phyloP scores from a whole-genome alignment of 2,329 filamentous ascomycete genomes.

The Aspergillus luchuensis region DNA sequence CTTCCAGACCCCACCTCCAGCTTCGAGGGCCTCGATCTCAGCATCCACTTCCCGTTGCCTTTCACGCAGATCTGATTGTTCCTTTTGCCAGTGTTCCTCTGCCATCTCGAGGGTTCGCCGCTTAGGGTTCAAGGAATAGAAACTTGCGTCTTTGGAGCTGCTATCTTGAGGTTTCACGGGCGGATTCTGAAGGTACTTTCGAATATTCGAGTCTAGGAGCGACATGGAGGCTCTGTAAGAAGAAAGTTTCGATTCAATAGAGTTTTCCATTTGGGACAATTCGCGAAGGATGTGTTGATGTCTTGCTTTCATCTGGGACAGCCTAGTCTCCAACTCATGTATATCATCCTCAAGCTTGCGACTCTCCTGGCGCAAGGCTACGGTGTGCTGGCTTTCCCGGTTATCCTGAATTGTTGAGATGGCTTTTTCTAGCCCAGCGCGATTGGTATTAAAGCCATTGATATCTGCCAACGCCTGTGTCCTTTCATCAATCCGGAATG shows the following conservation, averaged over 20 bases:
- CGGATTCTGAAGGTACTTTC: conserved; percentile 53
- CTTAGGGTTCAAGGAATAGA: conserved; percentile 56
- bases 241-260: conserved; percentile 59
- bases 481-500: conserved; percentile 48
- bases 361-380: conserved; percentile 53
- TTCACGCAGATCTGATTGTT: conserved; percentile 48
- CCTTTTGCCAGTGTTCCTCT: conserved; percentile 57
- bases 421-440: conserved; percentile 52
- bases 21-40: conserved; percentile 60
- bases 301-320: conserved; percentile 57
- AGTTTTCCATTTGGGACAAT: conserved; percentile 57
- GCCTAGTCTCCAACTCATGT: conserved; percentile 56
- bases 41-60: conserved; percentile 51
- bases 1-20: conserved; percentile 62
- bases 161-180: conserved; percentile 43
- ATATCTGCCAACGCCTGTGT: conserved; percentile 53
- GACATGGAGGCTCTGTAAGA: conserved; percentile 60
- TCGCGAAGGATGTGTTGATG: conserved; percentile 57
- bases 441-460: conserved; percentile 54
- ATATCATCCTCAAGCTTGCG: conserved; percentile 58
- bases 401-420: conserved; percentile 53
- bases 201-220: conserved; percentile 58
- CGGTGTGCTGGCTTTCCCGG: conserved; percentile 47
- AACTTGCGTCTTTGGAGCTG: conserved; percentile 39
- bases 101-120: conserved; percentile 63